Conservation (phyloP, 106 monocot genomes). For the Apostasia shenzhenica region DNA sequence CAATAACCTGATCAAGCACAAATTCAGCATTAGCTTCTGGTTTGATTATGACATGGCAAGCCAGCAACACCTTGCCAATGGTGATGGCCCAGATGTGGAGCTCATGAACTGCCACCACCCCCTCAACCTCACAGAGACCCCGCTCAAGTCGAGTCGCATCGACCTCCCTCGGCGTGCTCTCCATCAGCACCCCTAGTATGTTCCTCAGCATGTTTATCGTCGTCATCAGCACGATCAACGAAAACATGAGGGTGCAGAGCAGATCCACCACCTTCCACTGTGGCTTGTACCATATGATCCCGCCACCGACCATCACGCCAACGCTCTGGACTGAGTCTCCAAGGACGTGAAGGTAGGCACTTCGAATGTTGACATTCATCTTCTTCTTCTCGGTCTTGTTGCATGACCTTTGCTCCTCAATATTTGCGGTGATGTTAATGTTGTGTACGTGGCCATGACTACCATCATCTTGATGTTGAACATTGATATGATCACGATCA, state of each 20-base stretch:
- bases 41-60: conserved; percentile 45
- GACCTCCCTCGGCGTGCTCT: conserved; percentile 62
- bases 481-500: conserved; percentile 5
- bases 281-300: conserved; percentile 58
- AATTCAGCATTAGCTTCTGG: conserved; percentile 40
- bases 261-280: conserved; percentile 60
- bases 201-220: conserved; percentile 56
- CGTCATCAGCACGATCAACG: conserved; percentile 36
- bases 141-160: conserved; percentile 46
- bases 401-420: not conserved
- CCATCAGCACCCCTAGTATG: conserved; percentile 57
- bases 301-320: conserved; percentile 71
- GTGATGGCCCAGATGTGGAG: conserved; percentile 76
- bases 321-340: conserved; percentile 57
- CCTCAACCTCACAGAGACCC: conserved; percentile 41
- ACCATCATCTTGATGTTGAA: conserved; percentile 12
- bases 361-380: conserved; percentile 49
- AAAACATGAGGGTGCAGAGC: conserved; percentile 52
- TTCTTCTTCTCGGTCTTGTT: conserved; percentile 4
- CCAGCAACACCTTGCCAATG: conserved; percentile 48
- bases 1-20: conserved; percentile 46
- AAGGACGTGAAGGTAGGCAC: conserved; percentile 60
- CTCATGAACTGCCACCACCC: conserved; percentile 59
- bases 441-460: conserved; percentile 12
- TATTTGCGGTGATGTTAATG: not conserved